Evolutionary conservation across 768 basidiomycete species (phyloP).

Genomic region (Hortiboletus campestris): DNA sequence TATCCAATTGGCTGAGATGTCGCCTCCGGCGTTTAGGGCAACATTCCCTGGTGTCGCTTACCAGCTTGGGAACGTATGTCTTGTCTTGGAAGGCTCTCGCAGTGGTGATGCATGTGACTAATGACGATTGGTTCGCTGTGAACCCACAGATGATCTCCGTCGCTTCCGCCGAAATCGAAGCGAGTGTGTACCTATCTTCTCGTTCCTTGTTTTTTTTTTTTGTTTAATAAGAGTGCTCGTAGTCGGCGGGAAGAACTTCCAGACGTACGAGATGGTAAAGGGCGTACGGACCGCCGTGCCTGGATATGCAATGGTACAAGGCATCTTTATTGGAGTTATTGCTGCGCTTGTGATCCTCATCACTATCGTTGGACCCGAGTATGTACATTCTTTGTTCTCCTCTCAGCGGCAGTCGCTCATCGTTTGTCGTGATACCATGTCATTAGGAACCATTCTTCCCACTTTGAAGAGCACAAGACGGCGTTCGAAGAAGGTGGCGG

Average conservation of each 20-base stretch:
- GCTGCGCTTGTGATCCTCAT: slow-evolving; percentile 74
- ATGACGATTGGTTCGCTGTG: neutral
- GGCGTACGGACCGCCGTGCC: slow-evolving; percentile 46
- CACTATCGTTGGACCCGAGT: slow-evolving; percentile 79
- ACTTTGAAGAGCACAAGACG: slow-evolving; percentile 80
- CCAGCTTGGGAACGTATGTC: slow-evolving; percentile 67
- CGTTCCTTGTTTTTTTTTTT: neutral
- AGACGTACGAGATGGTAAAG: slow-evolving; percentile 43
- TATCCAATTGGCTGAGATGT: slow-evolving; percentile 80
- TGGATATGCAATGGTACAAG: slow-evolving; percentile 77
- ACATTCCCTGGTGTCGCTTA: slow-evolving; percentile 87
- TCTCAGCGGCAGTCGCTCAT: neutral
- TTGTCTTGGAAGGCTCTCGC: neutral
- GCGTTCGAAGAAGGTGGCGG: slow-evolving; percentile 78
- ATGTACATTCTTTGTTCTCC: slow-evolving; percentile 27
- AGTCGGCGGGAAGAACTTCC: slow-evolving; percentile 63
- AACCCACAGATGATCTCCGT: slow-evolving; percentile 56
- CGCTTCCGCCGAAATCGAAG: slow-evolving; percentile 79
- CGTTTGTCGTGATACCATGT: neutral
- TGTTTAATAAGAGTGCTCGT: neutral
- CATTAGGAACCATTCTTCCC: slow-evolving; percentile 65
- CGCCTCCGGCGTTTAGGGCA: slow-evolving; percentile 85
- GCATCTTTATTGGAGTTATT: slow-evolving; percentile 84
- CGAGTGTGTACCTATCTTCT: slow-evolving; percentile 40
- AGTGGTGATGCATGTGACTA: neutral